These are phyloP conservation scores for Metschnikowia henanensis DNA, from an alignment of 805 yeast species.

Conservation along the genomic window DNA sequence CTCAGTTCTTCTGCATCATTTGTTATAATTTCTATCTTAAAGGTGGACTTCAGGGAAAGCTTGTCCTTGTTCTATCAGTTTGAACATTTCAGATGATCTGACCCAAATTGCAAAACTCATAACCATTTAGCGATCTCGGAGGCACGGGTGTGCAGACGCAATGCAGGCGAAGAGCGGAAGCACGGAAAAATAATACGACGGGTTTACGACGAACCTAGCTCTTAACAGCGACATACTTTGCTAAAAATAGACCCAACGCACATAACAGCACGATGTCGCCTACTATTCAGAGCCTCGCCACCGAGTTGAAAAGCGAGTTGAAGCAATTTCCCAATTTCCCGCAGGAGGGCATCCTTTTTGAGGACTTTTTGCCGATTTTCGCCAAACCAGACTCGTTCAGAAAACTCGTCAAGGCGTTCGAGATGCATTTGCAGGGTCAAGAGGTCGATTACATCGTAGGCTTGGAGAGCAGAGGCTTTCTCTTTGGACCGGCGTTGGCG, in stretches of 20 bases:
- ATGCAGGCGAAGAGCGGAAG: too few relatives aligned
- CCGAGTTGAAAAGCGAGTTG: constrained; percentile 37
- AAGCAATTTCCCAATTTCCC: constrained; percentile 94
- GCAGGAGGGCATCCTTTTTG: constrained; percentile 85
- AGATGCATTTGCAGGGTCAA: constrained; percentile 62
- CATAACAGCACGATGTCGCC: constrained; percentile 16
- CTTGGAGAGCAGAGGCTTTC: constrained; percentile 93
- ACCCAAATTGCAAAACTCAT: too few relatives aligned
- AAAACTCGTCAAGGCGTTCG: constrained; percentile 78
- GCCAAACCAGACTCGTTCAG: constrained; percentile 78
- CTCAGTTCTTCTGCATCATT: too few relatives aligned
- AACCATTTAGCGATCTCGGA: too few relatives aligned
- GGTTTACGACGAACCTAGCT: not conserved
- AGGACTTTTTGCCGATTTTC: constrained; percentile 95
- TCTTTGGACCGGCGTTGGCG: constrained; percentile 95
- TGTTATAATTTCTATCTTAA: too few relatives aligned
- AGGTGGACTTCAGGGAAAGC: too few relatives aligned
- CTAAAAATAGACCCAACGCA: too few relatives aligned
- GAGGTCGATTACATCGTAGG: constrained; percentile 91
- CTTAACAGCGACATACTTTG: not conserved
- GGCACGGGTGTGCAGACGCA: too few relatives aligned
- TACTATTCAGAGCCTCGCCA: constrained; percentile 34
- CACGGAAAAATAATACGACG: not conserved
- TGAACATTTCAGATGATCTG: too few relatives aligned
- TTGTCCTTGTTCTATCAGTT: too few relatives aligned